phyloP scores from a whole-genome alignment of 2,329 filamentous ascomycete species.

The Cryphonectria nitschkei region DNA sequence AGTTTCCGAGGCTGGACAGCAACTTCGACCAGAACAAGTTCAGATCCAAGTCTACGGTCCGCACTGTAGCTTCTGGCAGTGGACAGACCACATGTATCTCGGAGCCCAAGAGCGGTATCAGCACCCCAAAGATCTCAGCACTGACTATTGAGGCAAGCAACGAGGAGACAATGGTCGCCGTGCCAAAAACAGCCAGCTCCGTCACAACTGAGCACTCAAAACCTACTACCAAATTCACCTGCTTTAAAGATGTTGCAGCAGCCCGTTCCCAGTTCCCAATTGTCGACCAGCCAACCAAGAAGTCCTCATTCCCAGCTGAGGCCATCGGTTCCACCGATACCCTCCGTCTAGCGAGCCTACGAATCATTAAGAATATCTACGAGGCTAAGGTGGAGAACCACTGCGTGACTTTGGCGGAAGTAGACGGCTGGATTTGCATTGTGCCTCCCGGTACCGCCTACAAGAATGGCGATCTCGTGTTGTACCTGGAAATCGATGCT shows the following conservation, averaged over 20 bases:
- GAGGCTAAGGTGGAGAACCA: slow-evolving; percentile 12
- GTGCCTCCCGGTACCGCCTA: slow-evolving; percentile 29
- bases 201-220: not conserved
- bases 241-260: not conserved
- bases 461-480: slow-evolving; percentile 28
- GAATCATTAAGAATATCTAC: slow-evolving; percentile 25
- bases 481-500: slow-evolving; percentile 37
- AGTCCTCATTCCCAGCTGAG: not conserved
- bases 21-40: not conserved
- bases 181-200: not conserved
- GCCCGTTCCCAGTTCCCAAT: not conserved
- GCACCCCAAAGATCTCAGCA: not conserved
- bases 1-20: not conserved
- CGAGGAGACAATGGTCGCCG: not conserved
- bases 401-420: slow-evolving; percentile 18
- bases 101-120: not conserved
- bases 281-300: not conserved
- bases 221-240: not conserved
- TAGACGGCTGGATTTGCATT: slow-evolving; percentile 37
- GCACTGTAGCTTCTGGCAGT: not conserved
- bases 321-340: slow-evolving; percentile 1
- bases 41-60: not conserved
- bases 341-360: slow-evolving; percentile 24
- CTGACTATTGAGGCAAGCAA: not conserved
- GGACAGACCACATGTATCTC: not conserved